phyloP scores from a whole-genome alignment of 176 grass and related monocot genomes.

The Tuctoria greenei region DNA sequence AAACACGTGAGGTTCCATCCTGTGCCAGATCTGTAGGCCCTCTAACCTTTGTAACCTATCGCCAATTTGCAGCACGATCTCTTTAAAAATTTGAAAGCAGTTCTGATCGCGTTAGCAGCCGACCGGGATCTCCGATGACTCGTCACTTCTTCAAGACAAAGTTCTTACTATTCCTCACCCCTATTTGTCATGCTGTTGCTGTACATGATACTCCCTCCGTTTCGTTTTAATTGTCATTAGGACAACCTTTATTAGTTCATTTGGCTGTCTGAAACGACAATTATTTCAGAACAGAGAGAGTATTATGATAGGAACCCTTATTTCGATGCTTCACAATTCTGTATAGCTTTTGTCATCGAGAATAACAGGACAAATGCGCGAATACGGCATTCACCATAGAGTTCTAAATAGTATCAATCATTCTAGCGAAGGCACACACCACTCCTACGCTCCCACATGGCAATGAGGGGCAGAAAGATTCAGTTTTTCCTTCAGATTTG shows the following conservation, averaged over 20 bases:
- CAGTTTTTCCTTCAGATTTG: slow-evolving; percentile 8
- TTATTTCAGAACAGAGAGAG: no score
- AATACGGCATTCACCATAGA: background rate
- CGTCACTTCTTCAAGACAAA: background rate
- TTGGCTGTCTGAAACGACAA: no score
- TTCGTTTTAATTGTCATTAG: no score
- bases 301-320: background rate
- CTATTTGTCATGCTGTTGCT: slow-evolving; percentile 10
- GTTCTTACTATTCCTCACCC: slow-evolving; percentile 8
- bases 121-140: background rate
- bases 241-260: no score
- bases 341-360: background rate
- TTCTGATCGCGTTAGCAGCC: background rate
- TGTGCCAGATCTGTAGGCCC: slow-evolving; percentile 40
- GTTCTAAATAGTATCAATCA: slow-evolving; percentile 24
- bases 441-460: slow-evolving; percentile 8
- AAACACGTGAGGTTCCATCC: slow-evolving; percentile 46
- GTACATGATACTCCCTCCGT: no score
- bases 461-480: slow-evolving; percentile 16
- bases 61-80: slow-evolving; percentile 41
- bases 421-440: slow-evolving; percentile 10
- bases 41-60: slow-evolving; percentile 24
- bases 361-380: slow-evolving; percentile 15
- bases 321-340: slow-evolving; percentile 17
- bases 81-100: slow-evolving; percentile 1